Evolutionary conservation across 2,329 filamentous ascomycete species (phyloP), one percentile per base, ranked within the genome.

Genomic region (Botryotinia calthae): DNA sequence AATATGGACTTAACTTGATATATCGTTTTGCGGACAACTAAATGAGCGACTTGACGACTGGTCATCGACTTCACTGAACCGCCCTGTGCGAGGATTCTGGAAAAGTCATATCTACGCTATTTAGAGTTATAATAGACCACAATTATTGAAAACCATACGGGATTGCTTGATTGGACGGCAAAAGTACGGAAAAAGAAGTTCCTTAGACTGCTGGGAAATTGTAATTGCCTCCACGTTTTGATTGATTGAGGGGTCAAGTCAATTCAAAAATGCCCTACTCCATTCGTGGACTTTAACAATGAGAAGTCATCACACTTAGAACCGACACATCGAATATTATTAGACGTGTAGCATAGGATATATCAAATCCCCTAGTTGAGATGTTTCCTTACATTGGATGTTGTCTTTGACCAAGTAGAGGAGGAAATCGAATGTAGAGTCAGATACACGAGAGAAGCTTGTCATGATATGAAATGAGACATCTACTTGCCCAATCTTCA

Each of bases 1-100:
- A 8, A 12, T 40, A 8, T 12, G 20, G 14, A 8, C 2, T 14
- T 62, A 14, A 62, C 0, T n/a, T n/a, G 0, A 4, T n/a, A 8
- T 62, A 16, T n/a, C 1, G 10, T 40, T 62, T n/a, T n/a, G n/a
- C 4, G 4, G 12, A 25, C 2, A 5, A 16, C 3, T 6, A n/a
- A 22, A 62, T 62, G 8, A 12, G 20, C 22, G 8, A n/a, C 25
- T 40, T 14, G 10, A 7, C 22, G 25, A n/a, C 10, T 12, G 37
- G 2, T 22, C 25, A n/a, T 40, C 22, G 34, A 62, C 7, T 4
- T 22, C 59, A 6, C 58, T 34, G 37, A n/a, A 62, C 42, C 25
- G 37, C 37, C 22, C 34, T n/a, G 18, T n/a, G 22, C 34, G 16
- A 22, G 8, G 14, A 31, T 34, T 25, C 34, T 16, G 22, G 20